Percentiles rank a stretch among this genome's conserved stretches.
These are phyloP conservation scores for Neurospora sp. DNA, from an alignment of 2,329 filamentous ascomycete genomes.

Conservation along the genomic window DNA sequence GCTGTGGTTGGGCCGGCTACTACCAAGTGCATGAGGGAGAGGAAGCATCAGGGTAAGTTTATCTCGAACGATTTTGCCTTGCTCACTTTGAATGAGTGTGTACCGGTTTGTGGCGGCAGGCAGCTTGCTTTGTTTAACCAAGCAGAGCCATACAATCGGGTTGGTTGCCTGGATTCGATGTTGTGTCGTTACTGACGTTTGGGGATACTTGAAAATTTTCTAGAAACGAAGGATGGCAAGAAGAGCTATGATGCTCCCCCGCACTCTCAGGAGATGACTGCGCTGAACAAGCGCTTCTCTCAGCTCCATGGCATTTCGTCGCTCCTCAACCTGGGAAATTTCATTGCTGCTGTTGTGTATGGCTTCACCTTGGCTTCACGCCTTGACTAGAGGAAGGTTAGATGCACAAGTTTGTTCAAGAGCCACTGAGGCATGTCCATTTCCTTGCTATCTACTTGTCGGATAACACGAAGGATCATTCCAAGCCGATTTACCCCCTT, in stretches of 20 bases:
- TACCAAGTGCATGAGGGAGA: conserved; percentile 60
- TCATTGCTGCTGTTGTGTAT: conserved; percentile 65
- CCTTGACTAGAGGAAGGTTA: conserved; percentile 33
- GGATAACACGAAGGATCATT: background rate
- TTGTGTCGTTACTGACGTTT: background rate
- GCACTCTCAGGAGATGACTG: conserved; percentile 76
- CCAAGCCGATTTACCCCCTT: background rate
- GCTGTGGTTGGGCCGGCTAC: conserved; percentile 66
- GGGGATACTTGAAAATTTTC: background rate
- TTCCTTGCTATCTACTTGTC: background rate
- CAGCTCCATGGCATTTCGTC: conserved; percentile 74
- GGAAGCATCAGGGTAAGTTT: conserved; percentile 68
- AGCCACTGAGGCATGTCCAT: background rate
- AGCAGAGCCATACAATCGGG: background rate
- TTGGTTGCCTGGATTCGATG: background rate
- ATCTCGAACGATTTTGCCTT: background rate
- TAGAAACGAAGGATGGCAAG: conserved; percentile 82
- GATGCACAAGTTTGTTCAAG: background rate
- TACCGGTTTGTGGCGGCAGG: background rate
- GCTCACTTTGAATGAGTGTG: background rate
- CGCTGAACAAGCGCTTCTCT: conserved; percentile 69
- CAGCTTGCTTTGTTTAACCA: background rate
- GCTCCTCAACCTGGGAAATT: conserved; percentile 63
- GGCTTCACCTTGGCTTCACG: conserved; percentile 63
- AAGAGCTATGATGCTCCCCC: conserved; percentile 70